Evolutionary conservation across 352 stramenopile species (phyloP).

Genomic region (Globisporangium paroecandrum): DNA sequence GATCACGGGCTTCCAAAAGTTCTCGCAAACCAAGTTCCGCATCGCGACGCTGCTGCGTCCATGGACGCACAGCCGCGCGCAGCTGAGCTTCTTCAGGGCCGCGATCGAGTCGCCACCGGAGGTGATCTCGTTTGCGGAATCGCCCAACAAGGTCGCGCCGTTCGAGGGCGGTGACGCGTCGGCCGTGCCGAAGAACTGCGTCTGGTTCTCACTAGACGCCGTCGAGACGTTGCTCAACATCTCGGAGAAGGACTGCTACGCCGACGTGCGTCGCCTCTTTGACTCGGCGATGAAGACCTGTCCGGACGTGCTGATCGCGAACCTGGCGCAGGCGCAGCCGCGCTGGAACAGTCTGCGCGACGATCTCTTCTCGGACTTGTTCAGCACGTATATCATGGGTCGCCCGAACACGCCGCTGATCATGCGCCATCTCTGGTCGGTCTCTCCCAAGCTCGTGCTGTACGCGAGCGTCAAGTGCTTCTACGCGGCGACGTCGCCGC

Average conservation of each 20-base stretch:
- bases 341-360: constrained; percentile 82
- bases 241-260: constrained; percentile 83
- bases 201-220: constrained; percentile 84
- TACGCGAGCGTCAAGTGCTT: constrained; percentile 88
- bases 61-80: constrained; percentile 77
- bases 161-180: constrained; percentile 87
- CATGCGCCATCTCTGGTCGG: constrained; percentile 84
- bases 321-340: constrained; percentile 69
- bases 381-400: constrained; percentile 84
- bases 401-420: constrained; percentile 84
- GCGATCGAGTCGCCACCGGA: constrained; percentile 79
- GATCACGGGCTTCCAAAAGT: constrained; percentile 75
- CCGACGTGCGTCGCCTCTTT: constrained; percentile 75
- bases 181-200: constrained; percentile 78
- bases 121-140: constrained; percentile 78
- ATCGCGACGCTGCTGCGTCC: constrained; percentile 63
- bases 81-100: constrained; percentile 73
- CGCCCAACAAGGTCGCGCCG: constrained; percentile 70
- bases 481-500: constrained; percentile 68
- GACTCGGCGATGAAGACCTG: constrained; percentile 80
- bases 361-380: constrained; percentile 86
- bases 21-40: constrained; percentile 80
- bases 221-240: constrained; percentile 79
- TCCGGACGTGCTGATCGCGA: constrained; percentile 84
- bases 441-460: constrained; percentile 82